A percentile compares a stretch with the other conserved stretches of the same genome.
Conservation (phyloP, 352 stramenopile genomes). For the Phytophthora cajani region DNA sequence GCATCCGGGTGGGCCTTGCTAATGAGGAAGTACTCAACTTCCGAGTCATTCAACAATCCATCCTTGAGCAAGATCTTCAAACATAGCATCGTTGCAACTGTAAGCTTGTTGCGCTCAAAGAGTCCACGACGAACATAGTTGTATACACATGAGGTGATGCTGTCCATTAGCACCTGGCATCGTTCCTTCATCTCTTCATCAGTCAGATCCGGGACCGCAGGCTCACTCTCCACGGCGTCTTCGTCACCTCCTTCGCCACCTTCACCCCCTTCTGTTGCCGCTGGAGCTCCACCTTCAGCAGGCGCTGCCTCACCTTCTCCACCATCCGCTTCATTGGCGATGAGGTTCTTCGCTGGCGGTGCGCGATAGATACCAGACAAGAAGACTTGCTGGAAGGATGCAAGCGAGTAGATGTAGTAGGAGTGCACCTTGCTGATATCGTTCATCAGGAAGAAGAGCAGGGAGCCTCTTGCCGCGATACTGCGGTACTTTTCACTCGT, state of each 20-base stretch:
- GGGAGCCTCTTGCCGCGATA: conserved; percentile 92
- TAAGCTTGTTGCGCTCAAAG: conserved; percentile 96
- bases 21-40: conserved; percentile 94
- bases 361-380: conserved; percentile 95
- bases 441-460: conserved; percentile 98
- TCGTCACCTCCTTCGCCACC: conserved; percentile 41
- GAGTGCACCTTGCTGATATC: conserved; percentile 97
- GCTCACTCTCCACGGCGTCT: conserved; percentile 26
- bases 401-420: conserved; percentile 98
- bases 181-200: conserved; percentile 91
- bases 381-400: conserved; percentile 96
- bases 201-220: conserved; percentile 64
- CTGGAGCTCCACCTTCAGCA: conserved; percentile 24
- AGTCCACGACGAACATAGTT: conserved; percentile 95
- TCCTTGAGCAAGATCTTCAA: conserved; percentile 95
- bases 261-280: conserved; percentile 19
- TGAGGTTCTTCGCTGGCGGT: conserved; percentile 53
- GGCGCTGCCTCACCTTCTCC: conserved; percentile 39
- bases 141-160: conserved; percentile 95
- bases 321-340: conserved; percentile 35
- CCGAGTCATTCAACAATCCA: conserved; percentile 74
- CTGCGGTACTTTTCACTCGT: conserved; percentile 96
- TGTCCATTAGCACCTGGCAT: conserved; percentile 89
- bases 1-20: conserved; percentile 87
- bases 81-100: conserved; percentile 93